These are phyloP conservation scores for Umbelopsis sp. DNA, from an alignment of 371 early-diverging fungal species.

Conservation along the genomic window DNA sequence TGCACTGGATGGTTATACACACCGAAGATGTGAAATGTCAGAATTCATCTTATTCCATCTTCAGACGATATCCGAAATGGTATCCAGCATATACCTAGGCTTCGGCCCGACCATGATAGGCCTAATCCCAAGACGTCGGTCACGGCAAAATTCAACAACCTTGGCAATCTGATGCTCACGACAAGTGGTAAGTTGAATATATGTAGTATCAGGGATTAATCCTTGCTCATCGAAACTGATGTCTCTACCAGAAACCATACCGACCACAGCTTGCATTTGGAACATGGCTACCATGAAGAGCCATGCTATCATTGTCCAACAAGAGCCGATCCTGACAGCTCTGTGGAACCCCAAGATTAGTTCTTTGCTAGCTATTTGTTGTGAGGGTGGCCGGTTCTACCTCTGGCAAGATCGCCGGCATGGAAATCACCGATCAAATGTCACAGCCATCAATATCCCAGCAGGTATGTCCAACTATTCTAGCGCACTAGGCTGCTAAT, in stretches of 20 bases:
- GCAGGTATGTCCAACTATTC: slow-evolving; percentile 25
- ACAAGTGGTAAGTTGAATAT: slow-evolving; percentile 39
- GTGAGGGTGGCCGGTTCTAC: slow-evolving; percentile 54
- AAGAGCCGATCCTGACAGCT: slow-evolving; percentile 44
- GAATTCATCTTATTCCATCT: slow-evolving; percentile 3
- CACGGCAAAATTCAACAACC: slow-evolving; percentile 60
- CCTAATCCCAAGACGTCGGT: slow-evolving; percentile 65
- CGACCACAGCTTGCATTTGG: slow-evolving; percentile 69
- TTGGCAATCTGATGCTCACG: slow-evolving; percentile 56
- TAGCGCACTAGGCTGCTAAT: no score
- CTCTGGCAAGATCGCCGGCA: slow-evolving; percentile 32
- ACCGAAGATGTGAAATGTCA: no score
- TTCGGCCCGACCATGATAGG: slow-evolving; percentile 61
- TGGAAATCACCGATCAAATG: slow-evolving; percentile 12
- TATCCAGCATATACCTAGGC: slow-evolving; percentile 46
- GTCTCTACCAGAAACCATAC: slow-evolving; percentile 48
- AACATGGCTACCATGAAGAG: slow-evolving; percentile 44
- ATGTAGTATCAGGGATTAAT: no score
- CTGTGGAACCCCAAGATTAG: slow-evolving; percentile 65
- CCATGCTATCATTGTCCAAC: slow-evolving; percentile 52
- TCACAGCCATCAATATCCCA: slow-evolving; percentile 25
- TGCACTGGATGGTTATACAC: no score
- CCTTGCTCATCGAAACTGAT: background rate
- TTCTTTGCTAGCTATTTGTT: slow-evolving; percentile 48
- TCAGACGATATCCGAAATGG: slow-evolving; percentile 39